These are phyloP conservation scores for Trifolium subterraneum DNA, from an alignment of 306 rosid species.

Conservation along the genomic window DNA sequence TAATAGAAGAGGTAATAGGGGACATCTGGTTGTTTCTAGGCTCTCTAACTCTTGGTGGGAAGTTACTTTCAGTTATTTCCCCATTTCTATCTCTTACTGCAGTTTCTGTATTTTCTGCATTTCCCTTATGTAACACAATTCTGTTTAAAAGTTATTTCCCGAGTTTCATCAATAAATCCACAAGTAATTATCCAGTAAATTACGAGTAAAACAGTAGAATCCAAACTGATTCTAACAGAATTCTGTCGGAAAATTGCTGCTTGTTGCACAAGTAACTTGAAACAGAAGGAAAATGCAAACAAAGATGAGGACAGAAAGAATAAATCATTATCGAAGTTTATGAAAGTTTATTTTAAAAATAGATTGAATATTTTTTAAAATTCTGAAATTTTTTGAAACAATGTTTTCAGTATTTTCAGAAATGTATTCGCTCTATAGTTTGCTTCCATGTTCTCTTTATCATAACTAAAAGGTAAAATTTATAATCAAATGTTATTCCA, in stretches of 20 bases:
- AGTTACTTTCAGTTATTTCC: not conserved
- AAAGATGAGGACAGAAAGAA: too few species aligned
- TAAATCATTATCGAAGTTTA: not conserved
- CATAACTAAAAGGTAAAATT: not conserved
- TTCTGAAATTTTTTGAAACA: not conserved
- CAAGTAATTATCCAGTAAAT: not conserved
- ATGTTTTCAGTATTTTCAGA: not conserved
- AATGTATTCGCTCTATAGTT: not conserved
- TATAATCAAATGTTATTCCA: not conserved
- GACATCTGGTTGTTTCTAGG: too few species aligned
- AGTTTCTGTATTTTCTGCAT: not conserved
- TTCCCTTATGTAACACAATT: not conserved
- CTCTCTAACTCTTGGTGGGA: not conserved
- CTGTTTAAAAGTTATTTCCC: not conserved
- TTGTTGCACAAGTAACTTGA: too few species aligned
- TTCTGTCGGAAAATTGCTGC: too few species aligned
- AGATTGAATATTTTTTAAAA: not conserved
- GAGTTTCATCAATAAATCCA: constrained; percentile 6
- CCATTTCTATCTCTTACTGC: not conserved
- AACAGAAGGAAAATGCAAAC: too few species aligned
- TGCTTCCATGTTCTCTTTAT: not conserved
- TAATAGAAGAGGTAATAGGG: not conserved
- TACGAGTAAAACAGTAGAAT: not conserved
- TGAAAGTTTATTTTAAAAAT: not conserved
- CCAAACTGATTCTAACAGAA: not conserved